Evolutionary conservation across 768 basidiomycete species (phyloP).

Genomic region (Austroboletus eburneus): DNA sequence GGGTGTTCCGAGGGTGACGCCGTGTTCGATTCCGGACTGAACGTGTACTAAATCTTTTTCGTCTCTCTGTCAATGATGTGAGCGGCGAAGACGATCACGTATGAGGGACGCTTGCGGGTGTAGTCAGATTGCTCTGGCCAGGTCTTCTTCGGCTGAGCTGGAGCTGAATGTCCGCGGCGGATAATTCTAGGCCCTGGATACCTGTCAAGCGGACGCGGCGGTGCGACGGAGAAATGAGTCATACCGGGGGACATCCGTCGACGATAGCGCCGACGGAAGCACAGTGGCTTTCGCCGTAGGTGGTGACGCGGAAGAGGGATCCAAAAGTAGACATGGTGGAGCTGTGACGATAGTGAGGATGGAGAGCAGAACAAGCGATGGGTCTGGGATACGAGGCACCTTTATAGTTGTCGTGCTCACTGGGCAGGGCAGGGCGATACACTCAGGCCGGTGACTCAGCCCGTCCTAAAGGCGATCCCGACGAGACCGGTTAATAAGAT

Average conservation of each 20-base stretch:
- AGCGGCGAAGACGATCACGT: neutral
- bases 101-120: conserved; percentile 60
- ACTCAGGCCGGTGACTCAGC: too few species aligned
- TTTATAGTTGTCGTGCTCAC: conserved; percentile 16
- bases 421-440: conserved; percentile 22
- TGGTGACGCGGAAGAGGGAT: conserved; percentile 87
- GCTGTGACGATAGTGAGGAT: conserved; percentile 12
- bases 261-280: conserved; percentile 96
- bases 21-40: conserved; percentile 92
- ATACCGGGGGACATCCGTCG: conserved; percentile 94
- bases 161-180: conserved; percentile 79
- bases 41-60: conserved; percentile 93
- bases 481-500: neutral
- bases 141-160: conserved; percentile 91
- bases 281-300: conserved; percentile 97
- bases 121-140: conserved; percentile 95
- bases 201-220: conserved; percentile 9
- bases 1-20: conserved; percentile 94
- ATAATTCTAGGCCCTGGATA: conserved; percentile 73
- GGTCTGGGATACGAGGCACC: conserved; percentile 7
- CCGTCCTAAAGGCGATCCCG: conserved; percentile 17
- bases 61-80: conserved; percentile 62
- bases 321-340: conserved; percentile 90
- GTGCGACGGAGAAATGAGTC: too few species aligned
- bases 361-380: neutral